phyloP scores from a whole-genome alignment of 352 stramenopile genomes.

The Albugo candida region DNA sequence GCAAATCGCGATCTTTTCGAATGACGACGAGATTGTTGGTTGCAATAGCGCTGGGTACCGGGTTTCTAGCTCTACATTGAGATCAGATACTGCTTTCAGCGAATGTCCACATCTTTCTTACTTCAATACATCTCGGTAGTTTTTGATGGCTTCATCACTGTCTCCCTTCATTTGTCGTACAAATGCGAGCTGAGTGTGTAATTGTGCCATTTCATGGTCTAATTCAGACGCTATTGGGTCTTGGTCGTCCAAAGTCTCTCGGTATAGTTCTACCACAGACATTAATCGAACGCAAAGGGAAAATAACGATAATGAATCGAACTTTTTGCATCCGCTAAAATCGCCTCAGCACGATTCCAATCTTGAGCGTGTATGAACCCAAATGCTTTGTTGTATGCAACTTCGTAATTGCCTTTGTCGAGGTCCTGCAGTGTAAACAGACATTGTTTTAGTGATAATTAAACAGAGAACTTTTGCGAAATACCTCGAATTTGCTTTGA shows the following conservation, averaged over 20 bases:
- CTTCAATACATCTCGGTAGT: slow-evolving; percentile 66
- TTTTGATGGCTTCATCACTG: slow-evolving; percentile 36
- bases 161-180: slow-evolving; percentile 64
- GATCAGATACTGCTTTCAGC: neutral
- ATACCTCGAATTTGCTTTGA: too few relatives aligned
- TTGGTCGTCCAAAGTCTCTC: slow-evolving; percentile 32
- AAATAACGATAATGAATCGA: slow-evolving; percentile 4
- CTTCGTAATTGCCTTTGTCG: slow-evolving; percentile 25
- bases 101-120: slow-evolving; percentile 25
- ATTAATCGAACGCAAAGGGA: neutral
- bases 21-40: slow-evolving; percentile 73
- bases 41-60: slow-evolving; percentile 36
- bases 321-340: slow-evolving; percentile 42
- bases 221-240: slow-evolving; percentile 31
- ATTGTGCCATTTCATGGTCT: slow-evolving; percentile 47
- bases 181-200: slow-evolving; percentile 52
- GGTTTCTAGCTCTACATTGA: slow-evolving; percentile 30
- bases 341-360: slow-evolving; percentile 21
- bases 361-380: slow-evolving; percentile 43
- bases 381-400: slow-evolving; percentile 76
- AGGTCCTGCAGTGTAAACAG: neutral
- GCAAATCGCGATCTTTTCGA: slow-evolving; percentile 45
- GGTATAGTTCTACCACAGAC: slow-evolving; percentile 29
- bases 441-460: neutral
- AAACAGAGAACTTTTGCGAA: too few relatives aligned